Conservation (phyloP, 2,329 filamentous ascomycete species). For the Phyllosticta citriasiana region DNA sequence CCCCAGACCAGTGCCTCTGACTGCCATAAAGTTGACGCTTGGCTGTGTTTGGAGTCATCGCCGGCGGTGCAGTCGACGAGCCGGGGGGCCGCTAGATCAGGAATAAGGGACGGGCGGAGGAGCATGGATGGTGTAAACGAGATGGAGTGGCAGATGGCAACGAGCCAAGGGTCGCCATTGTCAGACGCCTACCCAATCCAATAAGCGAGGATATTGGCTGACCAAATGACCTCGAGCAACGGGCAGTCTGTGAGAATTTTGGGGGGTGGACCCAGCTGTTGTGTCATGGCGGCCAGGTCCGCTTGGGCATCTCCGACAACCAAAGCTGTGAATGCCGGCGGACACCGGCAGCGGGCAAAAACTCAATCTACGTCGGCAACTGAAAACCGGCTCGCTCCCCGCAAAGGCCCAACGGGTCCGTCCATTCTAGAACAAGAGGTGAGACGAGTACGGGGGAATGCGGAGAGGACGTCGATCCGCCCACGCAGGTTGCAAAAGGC, state of each 20-base stretch:
- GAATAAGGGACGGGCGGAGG: constrained; percentile 10
- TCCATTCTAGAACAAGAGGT: background rate
- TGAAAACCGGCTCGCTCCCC: background rate
- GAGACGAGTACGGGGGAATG: background rate
- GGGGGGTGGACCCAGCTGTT: background rate
- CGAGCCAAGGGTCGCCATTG: constrained; percentile 10
- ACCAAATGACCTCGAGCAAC: constrained; percentile 13
- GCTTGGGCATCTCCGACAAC: background rate
- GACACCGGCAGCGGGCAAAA: background rate
- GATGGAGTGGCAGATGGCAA: constrained; percentile 10
- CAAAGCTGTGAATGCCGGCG: background rate
- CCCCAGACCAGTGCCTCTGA: constrained; percentile 2
- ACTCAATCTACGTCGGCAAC: background rate
- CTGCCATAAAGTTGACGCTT: constrained; percentile 10
- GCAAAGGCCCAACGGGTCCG: background rate
- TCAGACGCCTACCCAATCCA: constrained; percentile 12
- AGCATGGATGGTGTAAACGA: constrained; percentile 11
- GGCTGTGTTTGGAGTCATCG: constrained; percentile 9
- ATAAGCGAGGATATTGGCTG: constrained; percentile 30
- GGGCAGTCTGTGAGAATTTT: background rate
- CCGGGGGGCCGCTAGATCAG: constrained; percentile 8
- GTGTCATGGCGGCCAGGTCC: background rate
- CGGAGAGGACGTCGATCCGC: background rate
- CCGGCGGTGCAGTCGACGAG: constrained; percentile 9
- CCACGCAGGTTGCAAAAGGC: background rate